Conservation (phyloP, 352 stramenopile species). For the Elongisporangium anandrum region DNA sequence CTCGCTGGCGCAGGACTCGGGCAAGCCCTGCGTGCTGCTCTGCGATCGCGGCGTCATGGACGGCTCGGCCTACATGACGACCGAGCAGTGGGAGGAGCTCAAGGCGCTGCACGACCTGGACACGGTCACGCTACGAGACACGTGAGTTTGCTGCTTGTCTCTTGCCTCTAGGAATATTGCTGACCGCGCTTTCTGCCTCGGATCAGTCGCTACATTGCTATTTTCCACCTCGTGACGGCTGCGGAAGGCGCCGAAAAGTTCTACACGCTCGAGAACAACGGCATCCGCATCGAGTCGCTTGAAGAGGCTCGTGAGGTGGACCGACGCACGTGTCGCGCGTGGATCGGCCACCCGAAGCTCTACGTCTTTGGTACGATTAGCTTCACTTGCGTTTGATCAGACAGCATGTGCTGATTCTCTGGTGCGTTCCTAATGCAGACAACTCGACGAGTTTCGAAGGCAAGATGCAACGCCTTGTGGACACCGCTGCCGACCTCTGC, state of each 20-base stretch:
- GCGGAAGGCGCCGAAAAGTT: slow-evolving; percentile 93
- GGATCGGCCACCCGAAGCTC: slow-evolving; percentile 83
- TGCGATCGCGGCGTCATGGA: slow-evolving; percentile 97
- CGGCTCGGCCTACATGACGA: slow-evolving; percentile 91
- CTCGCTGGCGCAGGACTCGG: slow-evolving; percentile 74
- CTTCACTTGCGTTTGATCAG: background rate
- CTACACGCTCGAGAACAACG: slow-evolving; percentile 97
- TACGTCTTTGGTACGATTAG: slow-evolving; percentile 68
- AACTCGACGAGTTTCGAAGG: slow-evolving; percentile 81
- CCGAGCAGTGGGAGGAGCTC: slow-evolving; percentile 87
- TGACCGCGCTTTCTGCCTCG: background rate
- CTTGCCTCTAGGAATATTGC: background rate
- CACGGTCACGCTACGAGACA: slow-evolving; percentile 80
- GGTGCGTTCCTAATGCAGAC: slow-evolving; percentile 26
- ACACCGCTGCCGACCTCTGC: slow-evolving; percentile 65
- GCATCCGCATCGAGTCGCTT: slow-evolving; percentile 91
- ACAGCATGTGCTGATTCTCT: background rate
- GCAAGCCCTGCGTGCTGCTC: slow-evolving; percentile 88
- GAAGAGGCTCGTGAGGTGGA: slow-evolving; percentile 91
- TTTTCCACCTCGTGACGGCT: slow-evolving; percentile 89
- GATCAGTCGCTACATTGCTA: slow-evolving; percentile 75
- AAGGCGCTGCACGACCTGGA: slow-evolving; percentile 78
- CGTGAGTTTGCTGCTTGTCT: slow-evolving; percentile 26
- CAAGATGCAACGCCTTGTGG: slow-evolving; percentile 87
- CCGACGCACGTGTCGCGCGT: slow-evolving; percentile 62